Evolutionary conservation across 2,329 filamentous ascomycete species (phyloP), one percentile per base, ranked within the genome.

Genomic region (Chaetomium globosum): DNA sequence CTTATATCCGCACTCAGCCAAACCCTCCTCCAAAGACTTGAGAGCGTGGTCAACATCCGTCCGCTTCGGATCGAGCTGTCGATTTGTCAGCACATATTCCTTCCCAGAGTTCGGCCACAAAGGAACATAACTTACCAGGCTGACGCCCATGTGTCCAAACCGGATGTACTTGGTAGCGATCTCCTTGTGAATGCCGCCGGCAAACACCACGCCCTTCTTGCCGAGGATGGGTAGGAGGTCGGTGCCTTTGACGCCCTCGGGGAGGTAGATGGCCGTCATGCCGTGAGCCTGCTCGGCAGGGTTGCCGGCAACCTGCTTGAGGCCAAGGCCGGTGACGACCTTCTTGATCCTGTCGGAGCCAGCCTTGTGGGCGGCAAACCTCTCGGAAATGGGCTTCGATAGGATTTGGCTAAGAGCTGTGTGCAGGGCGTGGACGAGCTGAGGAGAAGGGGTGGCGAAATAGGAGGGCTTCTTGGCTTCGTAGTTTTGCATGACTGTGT

Each of bases 71-170:
- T 97, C 92, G 73, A 89, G 91, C 80, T 88, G 62, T 48, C 52
- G 39, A 39, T 63, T 73, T 68, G 75, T 75, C 60, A 71, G 64
- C 48, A 59, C 69, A 59, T 71, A 60, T 16, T 46, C 63, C 51
- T 33, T 8, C 2, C 7, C 21, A 19, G 3, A 7, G 4, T 23
- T 3, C 6, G 13, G 10, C 39, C n/a, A 21, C 13, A 56, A 4
- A 23, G 48, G n/a, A 64, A 57, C 53, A 21, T 65, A 4, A 83
- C 86, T 80, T 79, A 88, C 87, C 71, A 93, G 90, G 75, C 90
- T 95, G 68, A 98, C 92, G 71, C 95, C 95, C 95, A 99, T 99
- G 78, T 98, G 95, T 52, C 95, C 95, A 74, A 99, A 95, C 31
- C 95, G 88, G 71, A 99, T 91, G 77, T 99, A 99, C 81, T 91